Evolutionary conservation across 306 rosid genomes (phyloP).

Genomic region (Trifolium pratense): DNA sequence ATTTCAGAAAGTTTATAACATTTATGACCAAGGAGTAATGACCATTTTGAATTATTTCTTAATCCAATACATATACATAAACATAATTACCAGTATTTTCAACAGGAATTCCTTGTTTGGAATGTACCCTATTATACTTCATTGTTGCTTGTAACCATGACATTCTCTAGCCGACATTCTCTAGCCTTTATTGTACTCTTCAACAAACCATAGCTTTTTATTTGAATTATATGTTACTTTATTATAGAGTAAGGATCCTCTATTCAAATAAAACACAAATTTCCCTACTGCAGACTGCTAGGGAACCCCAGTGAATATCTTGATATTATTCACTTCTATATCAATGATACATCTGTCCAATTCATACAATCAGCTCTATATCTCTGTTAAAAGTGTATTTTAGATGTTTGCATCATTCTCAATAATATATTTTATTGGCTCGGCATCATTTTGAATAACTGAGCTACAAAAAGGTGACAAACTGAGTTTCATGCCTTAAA

Average conservation of each 20-base stretch:
- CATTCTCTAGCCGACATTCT: too few relatives aligned
- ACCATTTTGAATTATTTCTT: background rate
- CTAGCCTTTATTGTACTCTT: background rate
- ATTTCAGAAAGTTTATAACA: background rate
- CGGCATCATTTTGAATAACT: constrained; percentile 10
- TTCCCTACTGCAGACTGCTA: background rate
- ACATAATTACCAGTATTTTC: too few relatives aligned
- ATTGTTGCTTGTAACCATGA: too few relatives aligned
- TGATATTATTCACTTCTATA: too few relatives aligned
- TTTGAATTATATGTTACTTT: background rate
- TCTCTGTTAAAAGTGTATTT: constrained; percentile 3
- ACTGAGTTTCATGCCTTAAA: background rate
- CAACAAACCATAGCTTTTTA: background rate
- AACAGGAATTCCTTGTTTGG: background rate
- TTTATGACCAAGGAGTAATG: background rate
- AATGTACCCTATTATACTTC: too few relatives aligned
- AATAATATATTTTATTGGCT: constrained; percentile 13
- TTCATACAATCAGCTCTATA: constrained; percentile 26
- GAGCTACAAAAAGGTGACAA: constrained; percentile 17
- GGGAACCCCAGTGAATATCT: background rate
- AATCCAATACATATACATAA: background rate
- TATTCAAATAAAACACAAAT: background rate
- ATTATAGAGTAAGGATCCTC: background rate
- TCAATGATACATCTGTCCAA: background rate
- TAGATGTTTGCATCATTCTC: constrained; percentile 30